Percentiles rank a stretch among this genome's conserved stretches.
Conservation (phyloP, 768 basidiomycete genomes). For the Clitopilus hobsonii region DNA sequence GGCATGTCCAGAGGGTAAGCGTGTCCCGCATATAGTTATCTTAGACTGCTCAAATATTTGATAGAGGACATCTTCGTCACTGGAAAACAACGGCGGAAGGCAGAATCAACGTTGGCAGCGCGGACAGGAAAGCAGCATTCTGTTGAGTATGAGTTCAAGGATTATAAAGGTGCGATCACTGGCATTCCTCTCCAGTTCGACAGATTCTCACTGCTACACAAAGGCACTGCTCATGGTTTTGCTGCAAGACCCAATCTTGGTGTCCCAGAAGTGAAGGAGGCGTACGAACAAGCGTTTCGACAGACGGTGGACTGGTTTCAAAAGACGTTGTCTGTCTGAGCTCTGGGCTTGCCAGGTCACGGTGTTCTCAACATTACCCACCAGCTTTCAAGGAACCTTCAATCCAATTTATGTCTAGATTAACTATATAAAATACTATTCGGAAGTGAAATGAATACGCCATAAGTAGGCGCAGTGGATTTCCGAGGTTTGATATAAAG, state of each 20-base stretch:
- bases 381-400: neutral
- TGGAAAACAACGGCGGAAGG: constrained; percentile 20
- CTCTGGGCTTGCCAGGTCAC: neutral
- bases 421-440: neutral
- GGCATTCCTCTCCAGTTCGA: neutral
- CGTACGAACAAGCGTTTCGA: constrained; percentile 35
- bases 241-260: constrained; percentile 35
- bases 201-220: neutral
- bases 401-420: neutral
- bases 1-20: constrained; percentile 38
- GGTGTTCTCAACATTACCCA: too few relatives aligned
- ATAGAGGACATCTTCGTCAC: constrained; percentile 36
- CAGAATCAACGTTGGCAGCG: constrained; percentile 30
- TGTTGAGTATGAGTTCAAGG: constrained; percentile 41
- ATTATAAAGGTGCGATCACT: constrained; percentile 32
- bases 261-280: constrained; percentile 33
- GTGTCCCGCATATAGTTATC: neutral
- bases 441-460: neutral
- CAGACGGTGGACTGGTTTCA: constrained; percentile 42
- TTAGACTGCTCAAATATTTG: too few relatives aligned
- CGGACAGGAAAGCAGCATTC: constrained; percentile 30
- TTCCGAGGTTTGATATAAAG: neutral
- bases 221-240: constrained; percentile 45
- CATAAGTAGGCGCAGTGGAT: neutral
- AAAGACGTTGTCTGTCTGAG: constrained; percentile 27